Conservation (phyloP, 495 filamentous ascomycete species). For the Penicillium antarcticum region DNA sequence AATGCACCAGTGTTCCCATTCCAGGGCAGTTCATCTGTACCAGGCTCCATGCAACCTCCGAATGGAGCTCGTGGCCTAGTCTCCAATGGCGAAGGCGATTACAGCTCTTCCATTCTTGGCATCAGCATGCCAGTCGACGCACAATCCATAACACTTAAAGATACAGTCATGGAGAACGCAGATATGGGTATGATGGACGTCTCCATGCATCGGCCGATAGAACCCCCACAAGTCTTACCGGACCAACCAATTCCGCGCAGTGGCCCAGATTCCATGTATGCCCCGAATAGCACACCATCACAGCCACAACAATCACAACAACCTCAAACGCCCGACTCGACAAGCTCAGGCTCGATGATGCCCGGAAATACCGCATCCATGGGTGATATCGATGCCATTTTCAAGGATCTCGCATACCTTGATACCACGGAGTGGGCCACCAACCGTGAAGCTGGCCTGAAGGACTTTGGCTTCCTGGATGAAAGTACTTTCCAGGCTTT, state of each 20-base stretch:
- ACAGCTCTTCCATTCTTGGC: conserved; percentile 34
- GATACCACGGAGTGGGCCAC: conserved; percentile 56
- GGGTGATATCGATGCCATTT: conserved; percentile 54
- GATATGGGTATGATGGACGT: conserved; percentile 28
- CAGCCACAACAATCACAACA: conserved; percentile 31
- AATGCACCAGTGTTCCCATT: conserved; percentile 4
- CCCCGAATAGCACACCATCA: conserved; percentile 15
- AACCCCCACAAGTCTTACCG: conserved; percentile 6
- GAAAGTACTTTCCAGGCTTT: conserved; percentile 52
- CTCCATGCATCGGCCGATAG: conserved; percentile 17
- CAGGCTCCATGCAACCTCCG: conserved; percentile 4
- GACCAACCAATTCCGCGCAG: conserved; percentile 27
- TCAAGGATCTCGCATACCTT: conserved; percentile 61
- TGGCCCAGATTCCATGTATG: conserved; percentile 25
- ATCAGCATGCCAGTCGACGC: conserved; percentile 37
- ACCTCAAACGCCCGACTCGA: conserved; percentile 18
- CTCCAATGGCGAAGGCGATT: conserved; percentile 11
- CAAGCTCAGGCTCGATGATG: conserved; percentile 17
- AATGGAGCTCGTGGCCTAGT: background rate
- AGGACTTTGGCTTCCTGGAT: conserved; percentile 59
- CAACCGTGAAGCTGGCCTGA: conserved; percentile 50
- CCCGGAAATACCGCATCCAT: conserved; percentile 10
- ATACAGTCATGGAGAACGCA: conserved; percentile 32
- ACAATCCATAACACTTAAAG: conserved; percentile 37
- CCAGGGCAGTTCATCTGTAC: background rate